These are phyloP conservation scores for Saccharomycopsis olivae DNA, from an alignment of 805 yeast species.

Conservation along the genomic window DNA sequence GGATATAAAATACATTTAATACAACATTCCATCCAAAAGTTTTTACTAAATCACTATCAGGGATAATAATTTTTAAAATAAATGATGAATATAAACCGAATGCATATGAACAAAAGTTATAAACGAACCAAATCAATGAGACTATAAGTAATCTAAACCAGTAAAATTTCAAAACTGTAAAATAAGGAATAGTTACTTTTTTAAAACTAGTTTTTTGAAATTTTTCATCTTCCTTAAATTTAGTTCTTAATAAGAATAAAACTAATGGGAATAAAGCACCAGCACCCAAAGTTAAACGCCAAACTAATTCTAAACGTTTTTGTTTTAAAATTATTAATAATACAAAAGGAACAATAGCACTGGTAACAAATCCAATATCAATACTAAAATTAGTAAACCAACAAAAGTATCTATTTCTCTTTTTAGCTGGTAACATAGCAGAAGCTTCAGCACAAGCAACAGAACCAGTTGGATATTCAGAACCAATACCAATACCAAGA, in stretches of 20 bases:
- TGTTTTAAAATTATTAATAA: conserved; percentile 71
- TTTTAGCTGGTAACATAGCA: conserved; percentile 64
- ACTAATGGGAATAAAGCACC: conserved; percentile 85
- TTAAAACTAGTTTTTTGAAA: conserved; percentile 65
- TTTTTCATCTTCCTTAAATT: conserved; percentile 61
- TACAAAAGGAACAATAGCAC: conserved; percentile 81
- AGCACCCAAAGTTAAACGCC: conserved; percentile 85
- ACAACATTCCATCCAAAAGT: conserved; percentile 91
- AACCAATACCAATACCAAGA: conserved; percentile 87
- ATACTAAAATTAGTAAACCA: conserved; percentile 87
- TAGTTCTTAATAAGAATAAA: conserved; percentile 66
- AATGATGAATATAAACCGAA: conserved; percentile 76
- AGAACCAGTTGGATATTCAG: conserved; percentile 90
- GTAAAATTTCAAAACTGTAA: conserved; percentile 63
- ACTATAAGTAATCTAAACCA: conserved; percentile 70
- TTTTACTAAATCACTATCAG: conserved; percentile 52
- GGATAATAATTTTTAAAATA: conserved; percentile 50
- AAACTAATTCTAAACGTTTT: conserved; percentile 65
- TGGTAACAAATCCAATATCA: conserved; percentile 74
- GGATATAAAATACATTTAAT: conserved; percentile 76
- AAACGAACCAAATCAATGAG: conserved; percentile 79
- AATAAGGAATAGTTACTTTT: conserved; percentile 51
- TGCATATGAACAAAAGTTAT: conserved; percentile 81
- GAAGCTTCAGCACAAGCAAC: conserved; percentile 92
- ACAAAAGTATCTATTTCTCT: conserved; percentile 78